Evolutionary conservation across 306 rosid genomes (phyloP), one percentile per base, ranked within the genome.

Genomic region (Fragaria nilgerrensis): DNA sequence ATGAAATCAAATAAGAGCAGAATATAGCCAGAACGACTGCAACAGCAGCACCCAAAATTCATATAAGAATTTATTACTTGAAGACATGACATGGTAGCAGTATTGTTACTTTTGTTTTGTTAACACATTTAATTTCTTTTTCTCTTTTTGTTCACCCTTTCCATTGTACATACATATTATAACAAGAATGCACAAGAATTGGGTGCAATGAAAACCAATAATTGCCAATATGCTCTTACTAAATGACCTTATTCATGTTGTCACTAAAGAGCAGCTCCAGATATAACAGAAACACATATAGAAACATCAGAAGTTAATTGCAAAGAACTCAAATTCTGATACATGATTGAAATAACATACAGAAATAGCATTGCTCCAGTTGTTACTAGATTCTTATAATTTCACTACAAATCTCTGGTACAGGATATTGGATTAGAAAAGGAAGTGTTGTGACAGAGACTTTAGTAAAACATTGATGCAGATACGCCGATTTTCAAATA

Each of bases 41-140:
- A 44, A 62, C n/a, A 75, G 67, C 11, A 27, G 37, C 23, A 68
- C 22, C 67, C 36, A 37, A 50, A 55, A 73, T 37, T 25, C 7
- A 13, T 61, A 63, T 9, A 27, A 5, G 74, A 70, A 74, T 70
- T 37, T 36, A 48, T 34, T 16, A 32, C 32, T 76, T 63, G 70
- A 32, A 53, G 59, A 59, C 20, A 56, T 9, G 2, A 67, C 45
- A 49, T 37, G 67, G 19, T 53, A 11, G 41, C 27, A 16, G 37
- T 8, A 49, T 20, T 29, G 41, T 7, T 52, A 3, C 23, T 56
- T 56, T n/a, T 56, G 3, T 72, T 29, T 0, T 27, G 3, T 50
- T 36, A 11, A 52, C 10, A 37, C 1, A n/a, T 6, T n/a, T 37
- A 27, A 73, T 41, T 67, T n/a, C 45, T 2, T 16, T 37, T 15